Evolutionary conservation across 108 stramenopile genomes (phyloP).

Genomic region (Poteriospumella lacustris): DNA sequence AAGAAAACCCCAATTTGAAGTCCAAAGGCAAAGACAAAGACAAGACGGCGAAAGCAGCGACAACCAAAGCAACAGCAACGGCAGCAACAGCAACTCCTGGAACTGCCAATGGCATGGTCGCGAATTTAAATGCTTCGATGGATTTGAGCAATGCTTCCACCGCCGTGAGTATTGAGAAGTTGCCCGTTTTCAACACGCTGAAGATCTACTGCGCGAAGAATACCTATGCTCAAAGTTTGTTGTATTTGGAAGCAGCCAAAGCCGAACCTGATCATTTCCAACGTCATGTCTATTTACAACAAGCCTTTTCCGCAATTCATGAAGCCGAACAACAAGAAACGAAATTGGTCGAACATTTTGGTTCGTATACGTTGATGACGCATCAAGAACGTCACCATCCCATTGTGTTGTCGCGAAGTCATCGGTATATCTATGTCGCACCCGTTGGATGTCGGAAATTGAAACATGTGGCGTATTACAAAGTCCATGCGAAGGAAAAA

Average conservation of each 20-base stretch:
- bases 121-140: neutral
- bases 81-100: too few relatives aligned
- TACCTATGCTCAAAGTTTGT: neutral
- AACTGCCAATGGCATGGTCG: neutral
- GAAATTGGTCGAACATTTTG: neutral
- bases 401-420: neutral
- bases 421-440: neutral
- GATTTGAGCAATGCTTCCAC: neutral
- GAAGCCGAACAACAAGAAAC: neutral
- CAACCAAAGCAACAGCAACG: too few relatives aligned
- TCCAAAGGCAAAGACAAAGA: neutral
- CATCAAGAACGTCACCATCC: neutral
- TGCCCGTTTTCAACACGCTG: too few relatives aligned
- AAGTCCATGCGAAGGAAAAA: slow-evolving; percentile 5
- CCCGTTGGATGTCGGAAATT: neutral
- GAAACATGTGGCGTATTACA: neutral
- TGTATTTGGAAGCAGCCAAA: neutral
- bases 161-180: neutral
- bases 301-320: neutral
- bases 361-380: neutral
- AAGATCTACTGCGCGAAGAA: neutral
- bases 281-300: neutral
- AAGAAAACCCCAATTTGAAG: neutral
- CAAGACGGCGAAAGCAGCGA: neutral
- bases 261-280: neutral